Conservation (phyloP, 1,284 basidiomycete genomes). For the Takashimella koratensis region DNA sequence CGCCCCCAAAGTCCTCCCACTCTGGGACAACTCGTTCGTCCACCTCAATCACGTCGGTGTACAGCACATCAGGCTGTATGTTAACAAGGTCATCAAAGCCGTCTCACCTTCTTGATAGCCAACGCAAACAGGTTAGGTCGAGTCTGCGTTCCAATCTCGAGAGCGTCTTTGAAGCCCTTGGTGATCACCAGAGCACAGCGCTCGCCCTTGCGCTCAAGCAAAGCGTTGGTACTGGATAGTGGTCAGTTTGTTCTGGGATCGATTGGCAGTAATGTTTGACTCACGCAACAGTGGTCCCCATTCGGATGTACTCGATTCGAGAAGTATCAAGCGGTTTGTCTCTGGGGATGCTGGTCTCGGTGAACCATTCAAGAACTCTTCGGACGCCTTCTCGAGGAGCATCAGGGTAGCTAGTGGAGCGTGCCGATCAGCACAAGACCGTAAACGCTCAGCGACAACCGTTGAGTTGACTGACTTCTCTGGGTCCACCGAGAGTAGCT, state of each 20-base stretch:
- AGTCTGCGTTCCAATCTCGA: slow-evolving; percentile 50
- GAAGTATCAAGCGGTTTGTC: slow-evolving; percentile 46
- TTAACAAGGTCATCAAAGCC: slow-evolving; percentile 47
- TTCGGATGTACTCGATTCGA: slow-evolving; percentile 35
- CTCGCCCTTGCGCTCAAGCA: slow-evolving; percentile 90
- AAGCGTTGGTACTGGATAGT: slow-evolving; percentile 79
- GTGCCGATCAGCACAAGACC: not conserved
- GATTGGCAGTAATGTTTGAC: no score
- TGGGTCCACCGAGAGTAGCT: slow-evolving; percentile 8
- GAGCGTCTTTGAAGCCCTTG: slow-evolving; percentile 48
- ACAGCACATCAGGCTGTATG: slow-evolving; percentile 42
- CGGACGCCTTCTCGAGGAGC: slow-evolving; percentile 86
- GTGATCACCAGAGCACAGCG: slow-evolving; percentile 82
- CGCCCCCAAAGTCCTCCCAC: slow-evolving; percentile 2
- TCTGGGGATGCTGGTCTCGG: slow-evolving; percentile 52
- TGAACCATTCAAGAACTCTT: slow-evolving; percentile 74
- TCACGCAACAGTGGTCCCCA: slow-evolving; percentile 15
- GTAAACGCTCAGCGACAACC: no score
- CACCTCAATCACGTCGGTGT: slow-evolving; percentile 52
- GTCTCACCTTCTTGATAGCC: slow-evolving; percentile 36
- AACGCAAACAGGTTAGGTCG: slow-evolving; percentile 44
- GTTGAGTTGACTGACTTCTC: slow-evolving; percentile 66
- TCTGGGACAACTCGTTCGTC: slow-evolving; percentile 51
- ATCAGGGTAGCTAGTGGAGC: slow-evolving; percentile 69
- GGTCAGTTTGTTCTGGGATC: no score